These are phyloP conservation scores for Fraxinus xanthoxyloides DNA, from an alignment of 305 asterid genomes.

Conservation along the genomic window DNA sequence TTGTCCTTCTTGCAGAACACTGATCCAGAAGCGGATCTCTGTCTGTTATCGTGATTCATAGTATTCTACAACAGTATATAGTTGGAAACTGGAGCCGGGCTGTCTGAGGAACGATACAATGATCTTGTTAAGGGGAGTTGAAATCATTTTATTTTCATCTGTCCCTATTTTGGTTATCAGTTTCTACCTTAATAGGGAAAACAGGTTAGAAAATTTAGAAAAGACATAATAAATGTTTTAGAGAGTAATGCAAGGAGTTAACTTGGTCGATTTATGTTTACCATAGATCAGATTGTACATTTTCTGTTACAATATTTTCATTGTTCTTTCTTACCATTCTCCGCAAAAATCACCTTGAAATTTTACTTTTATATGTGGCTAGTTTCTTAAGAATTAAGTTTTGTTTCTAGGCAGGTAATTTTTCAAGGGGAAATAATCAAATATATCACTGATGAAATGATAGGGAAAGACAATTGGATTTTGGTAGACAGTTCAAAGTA, in stretches of 20 bases:
- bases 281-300: background rate
- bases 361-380: background rate
- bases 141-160: background rate
- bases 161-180: background rate
- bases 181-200: conserved; percentile 1
- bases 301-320: background rate
- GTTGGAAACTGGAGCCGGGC: background rate
- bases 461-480: background rate
- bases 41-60: conserved; percentile 35
- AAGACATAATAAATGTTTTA: conserved; percentile 5
- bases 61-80: background rate
- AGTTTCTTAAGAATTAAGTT: background rate
- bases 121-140: background rate
- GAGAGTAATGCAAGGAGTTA: background rate
- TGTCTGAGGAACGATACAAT: background rate
- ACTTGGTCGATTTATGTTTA: background rate
- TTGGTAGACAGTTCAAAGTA: background rate
- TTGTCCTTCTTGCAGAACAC: conserved; percentile 81
- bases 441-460: background rate
- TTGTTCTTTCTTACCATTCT: background rate
- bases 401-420: background rate
- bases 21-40: conserved; percentile 45
- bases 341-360: background rate
- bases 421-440: too few species aligned
- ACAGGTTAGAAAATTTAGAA: background rate